phyloP scores from a whole-genome alignment of 305 asterid species.

The Rubia peregrina region DNA sequence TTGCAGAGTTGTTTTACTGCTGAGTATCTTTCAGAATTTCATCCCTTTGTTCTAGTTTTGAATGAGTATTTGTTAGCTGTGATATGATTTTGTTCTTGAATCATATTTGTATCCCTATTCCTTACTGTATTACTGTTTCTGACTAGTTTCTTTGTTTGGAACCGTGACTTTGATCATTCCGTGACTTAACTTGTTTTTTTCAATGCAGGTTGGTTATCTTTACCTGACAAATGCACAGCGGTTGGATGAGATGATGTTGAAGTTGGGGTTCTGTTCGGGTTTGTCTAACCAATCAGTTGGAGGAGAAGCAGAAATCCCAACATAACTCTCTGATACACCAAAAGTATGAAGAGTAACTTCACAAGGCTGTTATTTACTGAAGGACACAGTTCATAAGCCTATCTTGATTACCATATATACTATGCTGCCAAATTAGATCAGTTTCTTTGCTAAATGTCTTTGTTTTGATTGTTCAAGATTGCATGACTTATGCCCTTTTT shows the following conservation, averaged over 20 bases:
- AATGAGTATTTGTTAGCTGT: not conserved
- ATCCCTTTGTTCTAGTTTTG: not conserved
- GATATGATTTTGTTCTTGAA: not conserved
- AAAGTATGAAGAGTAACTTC: not conserved
- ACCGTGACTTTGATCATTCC: not conserved
- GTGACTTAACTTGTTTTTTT: conserved; percentile 13
- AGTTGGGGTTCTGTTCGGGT: conserved; percentile 65
- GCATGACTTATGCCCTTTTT: too few relatives aligned
- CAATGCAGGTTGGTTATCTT: conserved; percentile 70
- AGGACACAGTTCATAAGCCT: not conserved
- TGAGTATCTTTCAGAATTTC: not conserved
- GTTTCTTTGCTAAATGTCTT: too few relatives aligned
- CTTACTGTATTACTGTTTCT: not conserved
- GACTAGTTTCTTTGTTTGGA: not conserved
- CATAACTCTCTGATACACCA: not conserved
- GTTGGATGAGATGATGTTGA: conserved; percentile 72
- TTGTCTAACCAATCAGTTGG: conserved; percentile 36
- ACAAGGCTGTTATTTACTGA: too few relatives aligned
- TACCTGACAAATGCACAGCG: conserved; percentile 74
- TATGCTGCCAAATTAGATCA: too few relatives aligned
- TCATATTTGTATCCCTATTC: not conserved
- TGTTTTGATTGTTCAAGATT: too few relatives aligned
- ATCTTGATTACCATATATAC: too few relatives aligned
- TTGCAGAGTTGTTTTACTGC: not conserved
- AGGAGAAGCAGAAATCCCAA: conserved; percentile 26